Percentiles rank a stretch among this genome's conserved stretches.
Conservation (phyloP, 2,329 filamentous ascomycete species). For the Phialophora macrospora region DNA sequence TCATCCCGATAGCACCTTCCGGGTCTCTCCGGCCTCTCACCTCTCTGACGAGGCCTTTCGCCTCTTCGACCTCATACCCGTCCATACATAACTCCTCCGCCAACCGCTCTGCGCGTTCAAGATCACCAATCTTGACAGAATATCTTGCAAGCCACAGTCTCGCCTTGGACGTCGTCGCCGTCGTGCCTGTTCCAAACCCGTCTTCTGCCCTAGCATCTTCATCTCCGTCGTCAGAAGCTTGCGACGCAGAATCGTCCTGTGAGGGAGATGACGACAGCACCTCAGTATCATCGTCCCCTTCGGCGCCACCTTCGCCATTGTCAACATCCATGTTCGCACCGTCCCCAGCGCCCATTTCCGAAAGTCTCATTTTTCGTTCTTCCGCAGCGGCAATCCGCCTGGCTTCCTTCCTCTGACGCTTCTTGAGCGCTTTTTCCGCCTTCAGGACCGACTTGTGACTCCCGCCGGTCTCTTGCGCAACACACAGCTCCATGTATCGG, state of each 20-base stretch:
- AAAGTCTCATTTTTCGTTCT: constrained; percentile 24
- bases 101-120: constrained; percentile 74
- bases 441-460: constrained; percentile 43
- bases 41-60: constrained; percentile 88
- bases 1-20: constrained; percentile 3
- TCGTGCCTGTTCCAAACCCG: constrained; percentile 75
- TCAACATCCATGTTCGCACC: constrained; percentile 19
- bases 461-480: constrained; percentile 86
- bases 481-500: constrained; percentile 90
- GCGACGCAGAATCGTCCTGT: not conserved
- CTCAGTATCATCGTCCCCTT: constrained; percentile 46
- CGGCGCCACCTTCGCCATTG: constrained; percentile 35
- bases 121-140: constrained; percentile 77
- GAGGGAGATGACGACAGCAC: constrained; percentile 29
- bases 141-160: constrained; percentile 89
- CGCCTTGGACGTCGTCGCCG: constrained; percentile 87
- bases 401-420: constrained; percentile 29
- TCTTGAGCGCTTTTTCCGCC: constrained; percentile 30
- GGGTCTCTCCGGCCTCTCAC: constrained; percentile 74
- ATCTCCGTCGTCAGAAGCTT: constrained; percentile 40
- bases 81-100: constrained; percentile 94
- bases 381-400: constrained; percentile 24
- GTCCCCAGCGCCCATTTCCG: constrained; percentile 17
- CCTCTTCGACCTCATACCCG: constrained; percentile 94
- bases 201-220: constrained; percentile 49